A percentile compares a stretch with the other conserved stretches of the same genome.
These are phyloP conservation scores for Aspergillus puulaauensis DNA, from an alignment of 2,329 filamentous ascomycete species.

Conservation along the genomic window DNA sequence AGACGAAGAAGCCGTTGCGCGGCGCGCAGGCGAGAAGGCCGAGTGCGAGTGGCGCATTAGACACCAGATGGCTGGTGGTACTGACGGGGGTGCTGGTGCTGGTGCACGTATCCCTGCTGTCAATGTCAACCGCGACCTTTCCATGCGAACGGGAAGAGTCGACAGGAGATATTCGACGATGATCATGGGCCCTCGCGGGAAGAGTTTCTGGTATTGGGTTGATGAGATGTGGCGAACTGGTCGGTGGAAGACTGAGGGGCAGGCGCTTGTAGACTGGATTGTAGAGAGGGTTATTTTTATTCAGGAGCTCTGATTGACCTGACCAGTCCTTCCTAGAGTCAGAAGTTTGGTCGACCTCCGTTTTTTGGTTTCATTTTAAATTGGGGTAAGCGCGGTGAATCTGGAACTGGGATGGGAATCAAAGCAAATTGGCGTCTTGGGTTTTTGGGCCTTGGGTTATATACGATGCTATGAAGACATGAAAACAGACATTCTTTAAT, in stretches of 20 bases:
- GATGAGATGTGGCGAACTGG: slow-evolving; percentile 40
- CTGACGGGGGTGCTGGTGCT: background rate
- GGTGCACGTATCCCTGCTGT: slow-evolving; percentile 15
- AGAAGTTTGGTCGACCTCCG: background rate
- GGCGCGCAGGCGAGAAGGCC: slow-evolving; percentile 67
- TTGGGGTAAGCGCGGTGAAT: background rate
- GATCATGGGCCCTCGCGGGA: slow-evolving; percentile 16
- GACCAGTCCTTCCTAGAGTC: background rate
- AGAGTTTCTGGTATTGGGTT: slow-evolving; percentile 35
- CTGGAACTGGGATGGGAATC: background rate
- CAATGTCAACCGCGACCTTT: slow-evolving; percentile 31
- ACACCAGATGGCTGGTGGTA: slow-evolving; percentile 48
- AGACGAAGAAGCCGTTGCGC: slow-evolving; percentile 68
- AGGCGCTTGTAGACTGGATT: slow-evolving; percentile 40
- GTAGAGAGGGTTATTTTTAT: slow-evolving; percentile 43
- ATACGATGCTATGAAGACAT: slow-evolving; percentile 6
- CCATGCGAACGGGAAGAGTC: slow-evolving; percentile 11
- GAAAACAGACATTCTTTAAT: background rate
- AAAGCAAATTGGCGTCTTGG: background rate
- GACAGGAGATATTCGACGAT: background rate
- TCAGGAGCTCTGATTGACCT: slow-evolving; percentile 25
- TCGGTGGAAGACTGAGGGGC: slow-evolving; percentile 43
- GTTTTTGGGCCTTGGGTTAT: background rate
- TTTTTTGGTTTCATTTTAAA: background rate
- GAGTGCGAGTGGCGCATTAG: slow-evolving; percentile 69